Evolutionary conservation across 441 rosid genomes (phyloP).

Genomic region (Codiaeum variegatum): DNA sequence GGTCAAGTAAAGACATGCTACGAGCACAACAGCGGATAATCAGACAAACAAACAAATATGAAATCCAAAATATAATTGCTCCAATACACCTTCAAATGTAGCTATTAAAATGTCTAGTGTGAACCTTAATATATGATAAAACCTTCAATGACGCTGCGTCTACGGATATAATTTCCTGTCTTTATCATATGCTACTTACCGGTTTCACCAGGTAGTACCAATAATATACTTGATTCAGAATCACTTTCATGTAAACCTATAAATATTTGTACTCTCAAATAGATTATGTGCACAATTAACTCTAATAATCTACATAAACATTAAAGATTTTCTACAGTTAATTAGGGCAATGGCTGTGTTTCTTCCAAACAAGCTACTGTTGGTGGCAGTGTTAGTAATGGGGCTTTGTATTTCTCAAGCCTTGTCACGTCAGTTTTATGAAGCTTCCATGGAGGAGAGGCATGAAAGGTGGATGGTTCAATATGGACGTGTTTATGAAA

Average conservation of each 20-base stretch:
- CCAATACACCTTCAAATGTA: too few species aligned
- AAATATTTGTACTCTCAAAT: background rate
- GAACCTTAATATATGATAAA: too few species aligned
- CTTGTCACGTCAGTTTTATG: too few species aligned
- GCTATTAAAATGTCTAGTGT: too few species aligned
- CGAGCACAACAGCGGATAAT: too few species aligned
- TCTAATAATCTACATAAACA: background rate
- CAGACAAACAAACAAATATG: too few species aligned
- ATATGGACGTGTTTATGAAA: constrained; percentile 31
- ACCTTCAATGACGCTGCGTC: background rate
- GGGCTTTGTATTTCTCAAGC: too few species aligned
- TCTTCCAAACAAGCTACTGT: too few species aligned
- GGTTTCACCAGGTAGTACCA: constrained; percentile 16
- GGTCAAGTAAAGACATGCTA: background rate
- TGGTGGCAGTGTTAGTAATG: too few species aligned
- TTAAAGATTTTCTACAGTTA: too few species aligned
- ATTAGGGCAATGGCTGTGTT: too few species aligned
- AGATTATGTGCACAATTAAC: background rate
- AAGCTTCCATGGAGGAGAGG: constrained; percentile 17
- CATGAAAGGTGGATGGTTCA: constrained; percentile 44
- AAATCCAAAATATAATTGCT: background rate
- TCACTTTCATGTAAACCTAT: constrained; percentile 9
- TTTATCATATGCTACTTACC: constrained; percentile 14
- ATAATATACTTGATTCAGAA: background rate
- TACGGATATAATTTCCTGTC: constrained; percentile 2